Evolutionary conservation across 2,329 filamentous ascomycete genomes (phyloP).

Genomic region (Penicillium paneum): DNA sequence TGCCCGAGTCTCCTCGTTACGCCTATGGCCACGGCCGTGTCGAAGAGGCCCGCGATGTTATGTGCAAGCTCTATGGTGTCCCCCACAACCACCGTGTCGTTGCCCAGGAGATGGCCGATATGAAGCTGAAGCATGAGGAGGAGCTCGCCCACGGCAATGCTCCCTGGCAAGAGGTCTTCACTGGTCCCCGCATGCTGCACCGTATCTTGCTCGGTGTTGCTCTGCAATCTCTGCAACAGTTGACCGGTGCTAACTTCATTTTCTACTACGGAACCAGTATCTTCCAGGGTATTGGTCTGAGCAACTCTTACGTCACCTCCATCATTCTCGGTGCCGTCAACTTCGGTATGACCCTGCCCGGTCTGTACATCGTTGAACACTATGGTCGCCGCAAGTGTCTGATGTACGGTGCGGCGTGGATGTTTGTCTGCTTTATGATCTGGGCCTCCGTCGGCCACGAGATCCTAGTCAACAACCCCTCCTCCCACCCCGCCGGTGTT

Average conservation of each 20-base stretch:
- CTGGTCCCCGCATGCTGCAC: constrained; percentile 49
- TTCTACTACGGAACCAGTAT: constrained; percentile 58
- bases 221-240: constrained; percentile 49
- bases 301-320: constrained; percentile 64
- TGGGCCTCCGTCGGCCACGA: constrained; percentile 60
- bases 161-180: constrained; percentile 46
- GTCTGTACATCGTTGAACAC: constrained; percentile 67
- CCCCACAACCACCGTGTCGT: constrained; percentile 55
- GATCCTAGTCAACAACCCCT: constrained; percentile 38
- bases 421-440: constrained; percentile 58
- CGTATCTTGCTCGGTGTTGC: constrained; percentile 45
- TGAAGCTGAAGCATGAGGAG: constrained; percentile 58
- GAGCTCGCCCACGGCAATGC: constrained; percentile 45
- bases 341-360: constrained; percentile 63
- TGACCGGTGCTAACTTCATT: constrained; percentile 51
- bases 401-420: constrained; percentile 65
- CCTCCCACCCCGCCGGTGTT: constrained; percentile 54
- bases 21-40: constrained; percentile 54
- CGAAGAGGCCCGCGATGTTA: constrained; percentile 52
- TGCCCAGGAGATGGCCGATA: constrained; percentile 55
- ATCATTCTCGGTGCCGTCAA: constrained; percentile 69
- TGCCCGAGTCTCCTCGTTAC: constrained; percentile 58
- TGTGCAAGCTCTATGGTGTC: constrained; percentile 56
- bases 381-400: constrained; percentile 67
- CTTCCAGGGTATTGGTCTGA: constrained; percentile 64